Conservation (phyloP, 2,329 filamentous ascomycete species). For the Tympanopsis confertula region DNA sequence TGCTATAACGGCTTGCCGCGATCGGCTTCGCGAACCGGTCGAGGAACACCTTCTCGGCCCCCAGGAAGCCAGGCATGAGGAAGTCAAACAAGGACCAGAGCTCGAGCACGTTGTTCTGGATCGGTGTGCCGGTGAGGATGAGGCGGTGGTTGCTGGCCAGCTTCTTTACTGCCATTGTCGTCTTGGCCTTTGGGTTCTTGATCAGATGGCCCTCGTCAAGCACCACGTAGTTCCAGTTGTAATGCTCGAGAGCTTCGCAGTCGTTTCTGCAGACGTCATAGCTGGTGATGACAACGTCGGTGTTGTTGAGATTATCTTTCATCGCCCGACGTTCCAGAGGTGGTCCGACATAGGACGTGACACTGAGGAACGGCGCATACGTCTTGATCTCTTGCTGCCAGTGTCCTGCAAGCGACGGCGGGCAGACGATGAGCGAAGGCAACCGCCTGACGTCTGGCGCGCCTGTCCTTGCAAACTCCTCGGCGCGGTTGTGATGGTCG, state of each 20-base stretch:
- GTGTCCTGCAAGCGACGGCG: constrained; percentile 92
- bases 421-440: constrained; percentile 89
- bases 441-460: constrained; percentile 67
- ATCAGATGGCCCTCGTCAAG: constrained; percentile 96
- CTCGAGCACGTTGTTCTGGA: constrained; percentile 94
- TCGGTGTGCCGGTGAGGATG: constrained; percentile 91
- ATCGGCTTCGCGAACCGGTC: constrained; percentile 93
- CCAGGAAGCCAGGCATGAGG: constrained; percentile 95
- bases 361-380: constrained; percentile 86
- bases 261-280: constrained; percentile 98
- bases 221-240: constrained; percentile 95
- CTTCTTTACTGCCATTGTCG: constrained; percentile 82
- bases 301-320: constrained; percentile 57
- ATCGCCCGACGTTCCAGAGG: constrained; percentile 68
- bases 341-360: constrained; percentile 82
- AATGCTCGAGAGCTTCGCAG: constrained; percentile 67
- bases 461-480: constrained; percentile 76
- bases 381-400: constrained; percentile 97
- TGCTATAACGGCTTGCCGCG: constrained; percentile 84
- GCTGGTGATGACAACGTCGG: constrained; percentile 91
- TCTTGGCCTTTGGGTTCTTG: constrained; percentile 97
- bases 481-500: constrained; percentile 85
- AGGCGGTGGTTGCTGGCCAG: constrained; percentile 85
- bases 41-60: constrained; percentile 86
- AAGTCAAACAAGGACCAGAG: constrained; percentile 98